phyloP scores from a whole-genome alignment of 345 rosid species.

The Populus alba region DNA sequence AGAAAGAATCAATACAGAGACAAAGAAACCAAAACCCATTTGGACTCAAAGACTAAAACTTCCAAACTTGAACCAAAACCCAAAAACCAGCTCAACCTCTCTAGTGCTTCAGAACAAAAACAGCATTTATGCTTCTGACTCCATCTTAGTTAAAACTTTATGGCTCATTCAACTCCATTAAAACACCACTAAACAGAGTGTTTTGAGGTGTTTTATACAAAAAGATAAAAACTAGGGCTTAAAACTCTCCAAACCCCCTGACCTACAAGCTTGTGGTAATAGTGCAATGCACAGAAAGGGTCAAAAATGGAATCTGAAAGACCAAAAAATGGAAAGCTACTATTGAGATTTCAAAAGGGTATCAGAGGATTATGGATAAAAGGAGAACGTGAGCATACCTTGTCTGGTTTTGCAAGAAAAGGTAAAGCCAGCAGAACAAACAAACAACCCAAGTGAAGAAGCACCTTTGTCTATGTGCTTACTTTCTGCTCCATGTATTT shows the following conservation, averaged over 20 bases:
- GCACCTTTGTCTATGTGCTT: conserved; percentile 32
- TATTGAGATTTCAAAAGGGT: conserved; percentile 10
- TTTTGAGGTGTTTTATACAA: background rate
- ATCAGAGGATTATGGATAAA: conserved; percentile 5
- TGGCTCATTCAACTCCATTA: conserved; percentile 12
- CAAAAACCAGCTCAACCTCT: conserved; percentile 14
- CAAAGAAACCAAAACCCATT: conserved; percentile 61
- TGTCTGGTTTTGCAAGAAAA: conserved; percentile 32
- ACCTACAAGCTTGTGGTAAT: background rate
- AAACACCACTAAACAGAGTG: background rate
- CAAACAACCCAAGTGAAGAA: conserved; percentile 31
- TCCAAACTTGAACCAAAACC: conserved; percentile 14
- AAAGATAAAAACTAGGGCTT: background rate
- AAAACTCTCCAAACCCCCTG: background rate
- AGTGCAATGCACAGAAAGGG: conserved; percentile 18
- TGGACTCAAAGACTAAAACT: conserved; percentile 16
- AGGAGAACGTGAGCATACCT: conserved; percentile 24
- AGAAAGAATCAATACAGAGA: conserved; percentile 54
- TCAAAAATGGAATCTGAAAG: conserved; percentile 1
- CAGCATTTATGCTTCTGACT: background rate
- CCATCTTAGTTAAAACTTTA: conserved; percentile 4
- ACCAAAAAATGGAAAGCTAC: background rate
- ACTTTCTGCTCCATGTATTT: background rate
- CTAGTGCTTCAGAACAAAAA: conserved; percentile 8
- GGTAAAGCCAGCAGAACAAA: conserved; percentile 36